Evolutionary conservation across 345 rosid genomes (phyloP).

Genomic region (Iberis pinnata): DNA sequence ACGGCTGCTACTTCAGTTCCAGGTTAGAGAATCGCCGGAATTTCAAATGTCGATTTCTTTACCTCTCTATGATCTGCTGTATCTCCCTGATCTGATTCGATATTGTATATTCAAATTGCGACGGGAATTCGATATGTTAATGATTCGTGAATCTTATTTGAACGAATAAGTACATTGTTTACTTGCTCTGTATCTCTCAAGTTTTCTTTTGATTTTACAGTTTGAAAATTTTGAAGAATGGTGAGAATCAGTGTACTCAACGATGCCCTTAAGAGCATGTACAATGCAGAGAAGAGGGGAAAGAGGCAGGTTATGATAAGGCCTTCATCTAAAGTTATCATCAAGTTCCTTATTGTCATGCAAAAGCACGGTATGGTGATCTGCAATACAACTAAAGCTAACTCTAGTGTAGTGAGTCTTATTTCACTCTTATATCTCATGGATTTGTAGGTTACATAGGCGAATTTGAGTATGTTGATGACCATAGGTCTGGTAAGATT

Average conservation of each 20-base stretch:
- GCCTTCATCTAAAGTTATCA: no score
- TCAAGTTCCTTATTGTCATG: no score
- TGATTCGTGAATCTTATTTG: neutral
- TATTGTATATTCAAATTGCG: no score
- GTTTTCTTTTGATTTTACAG: constrained; percentile 4
- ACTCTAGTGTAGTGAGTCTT: neutral
- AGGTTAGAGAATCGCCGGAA: constrained; percentile 15
- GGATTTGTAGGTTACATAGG: constrained; percentile 28
- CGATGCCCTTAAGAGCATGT: no score
- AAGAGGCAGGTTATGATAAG: no score
- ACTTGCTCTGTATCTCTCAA: no score
- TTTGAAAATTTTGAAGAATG: neutral
- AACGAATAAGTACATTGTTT: neutral
- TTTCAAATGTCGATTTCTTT: neutral
- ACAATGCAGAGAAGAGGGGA: no score
- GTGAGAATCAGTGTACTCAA: no score
- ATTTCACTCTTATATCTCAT: neutral
- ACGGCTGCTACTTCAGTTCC: constrained; percentile 15
- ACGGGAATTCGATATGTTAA: neutral
- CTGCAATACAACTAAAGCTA: neutral
- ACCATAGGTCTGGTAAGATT: constrained; percentile 32
- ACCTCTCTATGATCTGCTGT: neutral
- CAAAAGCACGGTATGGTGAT: no score
- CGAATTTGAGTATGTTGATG: constrained; percentile 34
- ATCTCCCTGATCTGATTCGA: no score